Base-by-base conservation (phyloP, 2,329 filamentous ascomycete species). In the Xenosphaeropsis pyriputrescens region DNA sequence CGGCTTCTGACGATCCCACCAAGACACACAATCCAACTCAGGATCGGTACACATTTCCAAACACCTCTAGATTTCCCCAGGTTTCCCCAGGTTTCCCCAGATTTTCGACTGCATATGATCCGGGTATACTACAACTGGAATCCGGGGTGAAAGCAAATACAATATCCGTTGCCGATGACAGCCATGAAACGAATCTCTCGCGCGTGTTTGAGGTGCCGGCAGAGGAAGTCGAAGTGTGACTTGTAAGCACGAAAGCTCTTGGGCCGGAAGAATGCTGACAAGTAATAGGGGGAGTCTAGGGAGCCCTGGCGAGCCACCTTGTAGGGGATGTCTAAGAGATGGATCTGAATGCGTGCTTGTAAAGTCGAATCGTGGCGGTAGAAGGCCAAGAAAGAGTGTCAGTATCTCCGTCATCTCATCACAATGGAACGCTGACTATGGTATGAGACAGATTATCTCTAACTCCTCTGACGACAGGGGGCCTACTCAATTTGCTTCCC, bases 181-280 rank as follows among this genome's bases (percentile, higher is more conserved):
- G 22, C 22, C 30, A 32, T 32, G 37, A 49, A 47, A 36, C 42
- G 47, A 12, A 49, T 49, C 15, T 47, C 45, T 3, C 39, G 41
- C 33, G 46, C 46, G 9, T 47, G 47, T 34, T n/a, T 49, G 15
- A 39, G 43, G 40, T 49, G 47, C 33, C 45, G 47, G 13, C 45
- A 47, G 38, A 35, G 45, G 29, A 49, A 49, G 26, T 45, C 45
- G 2, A 49, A 47, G 37, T 47, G 47, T 29, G 45, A 49, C 29
- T 30, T 49, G 47, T 49, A 38, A 45, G 47, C 43, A 14, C 9
- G n/a, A 18, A 8, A 18, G 31, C 16, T 18, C 16, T 35, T 8
- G 33, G 8, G 5, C 8, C n/a, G 14, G 14, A 16, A n/a, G 14
- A 14, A 18, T 33, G 32, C 11, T 36, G 29, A 32, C n/a, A 36